These are phyloP conservation scores for Talaromyces sp. DNA, from an alignment of 2,329 filamentous ascomycete species.

Conservation along the genomic window DNA sequence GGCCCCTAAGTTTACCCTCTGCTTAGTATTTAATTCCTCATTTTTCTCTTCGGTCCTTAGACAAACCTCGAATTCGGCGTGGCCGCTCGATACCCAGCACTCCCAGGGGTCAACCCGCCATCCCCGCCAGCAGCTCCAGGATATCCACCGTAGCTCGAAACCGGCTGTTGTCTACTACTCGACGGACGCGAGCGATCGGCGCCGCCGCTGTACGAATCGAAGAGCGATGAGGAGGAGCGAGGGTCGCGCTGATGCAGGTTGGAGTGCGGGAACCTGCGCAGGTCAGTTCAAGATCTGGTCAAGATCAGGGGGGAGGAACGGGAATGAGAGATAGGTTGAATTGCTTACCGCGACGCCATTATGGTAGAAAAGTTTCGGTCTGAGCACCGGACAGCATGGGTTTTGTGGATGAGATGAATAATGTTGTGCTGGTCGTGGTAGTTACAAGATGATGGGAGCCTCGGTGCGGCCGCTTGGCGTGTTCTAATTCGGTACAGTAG, in stretches of 20 bases:
- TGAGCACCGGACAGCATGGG: not conserved
- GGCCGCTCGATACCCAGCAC: constrained; percentile 15
- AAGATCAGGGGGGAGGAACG: not conserved
- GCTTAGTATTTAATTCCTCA: not conserved
- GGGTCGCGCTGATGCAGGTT: constrained; percentile 63
- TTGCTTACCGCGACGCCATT: constrained; percentile 9
- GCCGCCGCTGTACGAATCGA: constrained; percentile 60
- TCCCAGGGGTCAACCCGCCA: constrained; percentile 13
- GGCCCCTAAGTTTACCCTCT: constrained; percentile 52
- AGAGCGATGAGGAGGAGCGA: constrained; percentile 65
- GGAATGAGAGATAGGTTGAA: no score
- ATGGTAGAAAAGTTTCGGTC: not conserved
- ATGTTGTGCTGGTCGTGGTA: not conserved
- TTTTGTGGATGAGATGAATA: not conserved
- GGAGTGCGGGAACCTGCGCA: constrained; percentile 58
- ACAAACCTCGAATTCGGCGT: constrained; percentile 65
- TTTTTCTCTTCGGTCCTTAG: not conserved
- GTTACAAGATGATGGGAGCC: not conserved
- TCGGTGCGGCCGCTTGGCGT: not conserved
- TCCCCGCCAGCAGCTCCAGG: constrained; percentile 2
- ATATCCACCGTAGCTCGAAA: constrained; percentile 47
- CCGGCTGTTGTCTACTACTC: constrained; percentile 34
- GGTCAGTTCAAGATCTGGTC: not conserved
- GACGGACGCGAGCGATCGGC: constrained; percentile 33
- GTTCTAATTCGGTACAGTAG: not conserved